phyloP scores from a whole-genome alignment of 2,329 filamentous ascomycete genomes.

The Helminthosporium solani region DNA sequence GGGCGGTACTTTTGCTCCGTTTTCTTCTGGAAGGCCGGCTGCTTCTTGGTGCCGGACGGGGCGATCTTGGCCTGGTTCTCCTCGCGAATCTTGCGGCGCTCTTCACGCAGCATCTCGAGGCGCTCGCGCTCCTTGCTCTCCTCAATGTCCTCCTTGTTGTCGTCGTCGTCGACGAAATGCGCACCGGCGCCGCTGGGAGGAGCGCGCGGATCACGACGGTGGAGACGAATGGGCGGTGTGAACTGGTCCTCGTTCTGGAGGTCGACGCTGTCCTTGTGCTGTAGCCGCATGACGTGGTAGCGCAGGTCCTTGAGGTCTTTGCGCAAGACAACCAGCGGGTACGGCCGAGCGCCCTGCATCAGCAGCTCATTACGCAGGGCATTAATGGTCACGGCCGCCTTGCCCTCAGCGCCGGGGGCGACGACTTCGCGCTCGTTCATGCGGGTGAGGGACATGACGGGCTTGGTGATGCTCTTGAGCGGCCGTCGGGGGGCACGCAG shows the following conservation, averaged over 20 bases:
- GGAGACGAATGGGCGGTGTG: constrained; percentile 80
- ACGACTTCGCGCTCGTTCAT: constrained; percentile 30
- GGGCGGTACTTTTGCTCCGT: constrained; percentile 81
- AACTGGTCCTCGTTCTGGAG: constrained; percentile 79
- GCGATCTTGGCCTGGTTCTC: constrained; percentile 91
- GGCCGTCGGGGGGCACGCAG: constrained; percentile 37
- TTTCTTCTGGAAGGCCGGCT: constrained; percentile 69
- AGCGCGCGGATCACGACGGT: constrained; percentile 77
- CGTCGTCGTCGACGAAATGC: constrained; percentile 52
- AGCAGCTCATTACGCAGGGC: constrained; percentile 30
- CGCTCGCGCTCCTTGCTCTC: constrained; percentile 67
- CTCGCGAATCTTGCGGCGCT: constrained; percentile 81
- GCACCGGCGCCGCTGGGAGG: constrained; percentile 52
- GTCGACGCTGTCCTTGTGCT: constrained; percentile 60
- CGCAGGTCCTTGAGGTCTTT: constrained; percentile 75
- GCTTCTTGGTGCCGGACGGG: constrained; percentile 71
- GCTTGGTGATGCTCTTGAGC: constrained; percentile 36
- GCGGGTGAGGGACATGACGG: constrained; percentile 35
- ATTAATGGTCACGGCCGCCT: constrained; percentile 14
- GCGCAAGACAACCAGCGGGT: constrained; percentile 79
- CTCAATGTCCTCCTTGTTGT: constrained; percentile 61
- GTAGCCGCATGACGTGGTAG: constrained; percentile 83
- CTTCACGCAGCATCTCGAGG: constrained; percentile 63
- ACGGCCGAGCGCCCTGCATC: constrained; percentile 25
- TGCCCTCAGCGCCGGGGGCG: constrained; percentile 4